Percentiles rank a stretch among this genome's conserved stretches.
These are phyloP conservation scores for Hsuehochloa calcarea DNA, from an alignment of 176 grass and related monocot species.

Conservation along the genomic window DNA sequence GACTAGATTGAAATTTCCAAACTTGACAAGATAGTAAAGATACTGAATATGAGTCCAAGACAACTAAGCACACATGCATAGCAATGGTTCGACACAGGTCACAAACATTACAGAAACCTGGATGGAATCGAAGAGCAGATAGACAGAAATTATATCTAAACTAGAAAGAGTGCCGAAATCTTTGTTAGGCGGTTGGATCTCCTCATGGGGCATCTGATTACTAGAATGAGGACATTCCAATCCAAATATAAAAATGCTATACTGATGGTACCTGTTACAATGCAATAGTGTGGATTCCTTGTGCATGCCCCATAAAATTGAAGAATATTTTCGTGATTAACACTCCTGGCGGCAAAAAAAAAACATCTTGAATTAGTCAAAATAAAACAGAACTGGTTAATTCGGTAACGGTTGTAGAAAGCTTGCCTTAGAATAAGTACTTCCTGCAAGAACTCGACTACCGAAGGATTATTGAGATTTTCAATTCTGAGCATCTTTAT, in stretches of 20 bases:
- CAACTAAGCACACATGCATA: background rate
- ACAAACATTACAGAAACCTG: background rate
- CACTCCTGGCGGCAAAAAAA: constrained; percentile 62
- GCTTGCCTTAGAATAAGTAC: constrained; percentile 85
- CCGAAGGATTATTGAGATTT: constrained; percentile 49
- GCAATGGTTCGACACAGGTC: background rate
- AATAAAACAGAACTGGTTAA: constrained; percentile 1
- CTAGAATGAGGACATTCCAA: background rate
- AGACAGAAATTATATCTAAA: background rate
- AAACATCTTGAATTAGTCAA: constrained; percentile 21
- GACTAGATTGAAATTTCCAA: background rate
- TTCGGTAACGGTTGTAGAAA: constrained; percentile 13
- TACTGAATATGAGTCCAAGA: background rate
- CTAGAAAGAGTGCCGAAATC: background rate
- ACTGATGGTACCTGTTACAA: constrained; percentile 67
- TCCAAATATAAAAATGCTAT: background rate
- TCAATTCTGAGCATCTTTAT: constrained; percentile 73
- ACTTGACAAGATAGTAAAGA: background rate
- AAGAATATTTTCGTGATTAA: constrained; percentile 76
- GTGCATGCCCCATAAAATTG: constrained; percentile 81
- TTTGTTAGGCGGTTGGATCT: background rate
- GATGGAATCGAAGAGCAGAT: background rate
- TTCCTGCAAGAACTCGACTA: constrained; percentile 84
- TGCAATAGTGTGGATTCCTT: constrained; percentile 48
- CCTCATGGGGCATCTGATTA: background rate